Base-by-base conservation (phyloP, 2,329 filamentous ascomycete species). In the Aspergillus pseudotamarii region DNA sequence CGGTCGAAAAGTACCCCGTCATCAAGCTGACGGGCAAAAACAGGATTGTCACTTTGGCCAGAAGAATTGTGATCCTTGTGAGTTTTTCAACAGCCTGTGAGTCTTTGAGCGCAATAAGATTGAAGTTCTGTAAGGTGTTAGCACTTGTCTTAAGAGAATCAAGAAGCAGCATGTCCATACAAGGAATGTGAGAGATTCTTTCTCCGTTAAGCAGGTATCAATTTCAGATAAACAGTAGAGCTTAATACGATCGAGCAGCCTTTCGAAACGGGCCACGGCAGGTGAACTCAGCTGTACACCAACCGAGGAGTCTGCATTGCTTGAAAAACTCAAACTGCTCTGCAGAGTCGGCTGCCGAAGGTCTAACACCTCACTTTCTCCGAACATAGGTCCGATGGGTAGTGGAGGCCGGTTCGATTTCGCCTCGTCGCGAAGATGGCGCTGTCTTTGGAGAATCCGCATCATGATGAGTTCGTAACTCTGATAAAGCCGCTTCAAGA, bases 11-110 rank as follows among this genome's bases (percentile, higher is more conserved):
- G 76, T 92, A 93, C 36, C 83, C 87, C 4, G 90, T 92, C 86
- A 93, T 88, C 56, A 93, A 83, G 68, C 85, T 89, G 64, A 93
- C 89, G 0, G 91, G 91, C 60, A 93, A 82, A 78, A 93, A 93
- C 58, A 93, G 81, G 46, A 93, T 90, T 14, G 88, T 91, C 6
- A 90, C 86, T 73, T 93, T 93, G 54, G 89, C 90, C 12, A 93
- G 82, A 6, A 93, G 79, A 5, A 92, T 87, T 4, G 90, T 91
- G 66, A 90, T 88, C 62, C 90, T 83, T 0, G 90, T 92, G 23
- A 93, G 83, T 23, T 88, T 85, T 63, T 91, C 90, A 12, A 92
- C 90, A 4, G 88, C 86, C 66, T 88, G 85, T 0, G 89, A 91
- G 75, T 93, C 89, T 73, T 91, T 92, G 71, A 92, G 87, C 21